These are phyloP conservation scores for Aureobasidium melanogenum DNA, from an alignment of 2,329 filamentous ascomycete genomes.

Conservation along the genomic window DNA sequence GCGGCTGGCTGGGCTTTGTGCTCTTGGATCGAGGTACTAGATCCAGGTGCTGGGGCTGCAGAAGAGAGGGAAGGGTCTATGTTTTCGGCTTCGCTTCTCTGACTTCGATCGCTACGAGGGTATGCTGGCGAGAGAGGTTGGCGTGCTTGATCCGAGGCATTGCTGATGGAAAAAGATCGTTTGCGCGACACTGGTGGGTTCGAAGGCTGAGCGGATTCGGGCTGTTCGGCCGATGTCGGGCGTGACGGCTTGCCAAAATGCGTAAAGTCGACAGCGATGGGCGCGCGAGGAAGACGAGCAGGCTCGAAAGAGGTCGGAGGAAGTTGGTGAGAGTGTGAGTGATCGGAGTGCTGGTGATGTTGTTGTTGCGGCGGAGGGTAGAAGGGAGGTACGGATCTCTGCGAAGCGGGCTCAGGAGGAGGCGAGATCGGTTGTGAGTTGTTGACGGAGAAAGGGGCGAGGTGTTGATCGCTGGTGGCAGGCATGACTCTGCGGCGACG, in stretches of 20 bases:
- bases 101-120: conserved; percentile 16
- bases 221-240: background rate
- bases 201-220: conserved; percentile 16
- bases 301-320: background rate
- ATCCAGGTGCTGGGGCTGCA: background rate
- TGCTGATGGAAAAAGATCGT: conserved; percentile 58
- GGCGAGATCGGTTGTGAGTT: conserved; percentile 33
- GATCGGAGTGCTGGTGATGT: background rate
- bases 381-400: background rate
- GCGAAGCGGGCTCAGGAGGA: conserved; percentile 25
- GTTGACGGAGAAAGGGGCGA: conserved; percentile 22
- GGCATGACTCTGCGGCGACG: conserved; percentile 90
- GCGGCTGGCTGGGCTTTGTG: conserved; percentile 26
- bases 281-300: conserved; percentile 16
- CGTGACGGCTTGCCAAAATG: conserved; percentile 16
- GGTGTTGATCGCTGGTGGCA: conserved; percentile 47
- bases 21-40: background rate
- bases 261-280: conserved; percentile 26
- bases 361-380: background rate
- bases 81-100: conserved; percentile 18
- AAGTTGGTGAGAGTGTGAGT: conserved; percentile 1
- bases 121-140: conserved; percentile 14
- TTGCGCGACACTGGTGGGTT: conserved; percentile 40
- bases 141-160: conserved; percentile 21
- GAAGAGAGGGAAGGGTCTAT: conserved; percentile 30